Evolutionary conservation across 2,329 filamentous ascomycete species (phyloP), one percentile per base, ranked within the genome.

Genomic region (Fonsecaea pugnacius): DNA sequence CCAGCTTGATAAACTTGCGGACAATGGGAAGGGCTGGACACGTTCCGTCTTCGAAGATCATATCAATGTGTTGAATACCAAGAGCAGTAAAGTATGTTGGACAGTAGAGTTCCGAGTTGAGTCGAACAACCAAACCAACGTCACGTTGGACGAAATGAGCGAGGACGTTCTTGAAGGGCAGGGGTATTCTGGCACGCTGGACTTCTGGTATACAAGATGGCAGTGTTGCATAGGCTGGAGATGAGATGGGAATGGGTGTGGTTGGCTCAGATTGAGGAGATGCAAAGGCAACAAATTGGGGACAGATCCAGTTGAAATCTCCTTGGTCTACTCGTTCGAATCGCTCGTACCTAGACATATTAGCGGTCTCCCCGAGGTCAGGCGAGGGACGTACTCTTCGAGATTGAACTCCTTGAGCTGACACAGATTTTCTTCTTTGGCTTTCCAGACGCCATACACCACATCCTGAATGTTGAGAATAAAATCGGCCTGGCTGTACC

Each of bases 221-320:
- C 8, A 98, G 81, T 14, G 86, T 83, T 12, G 86, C 84, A 78
- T 89, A 96, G 68, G 89, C 81, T 14, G 92, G 89, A 6, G 91
- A 91, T 46, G 85, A 87, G 63, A 87, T 84, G 8, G 88, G 84
- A 62, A 96, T 88, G 67, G 89, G 88, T 62, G 87, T 84, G 12
- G 90, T 86, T 4, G 92, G 91, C 62, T 86, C 84, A 73, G 93
- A 89, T 77, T 98, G 92, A 10, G 95, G 95, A 21, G 94, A 98
- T 51, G 95, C 95, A 76, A 99, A 98, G 24, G 95, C 95, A 58
- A 99, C 85, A 80, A 99, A 99, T 74, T 93, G 84, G 8, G 94
- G 93, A 5, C 93, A 96, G 64, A 99, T 86, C 95, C 95, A 99
- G 85, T 99, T 99, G 89, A 99, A 99, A 80, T 99, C 95, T 68